Base-by-base conservation (phyloP, 306 rosid species). In the Oxytropis ochrocephala region DNA sequence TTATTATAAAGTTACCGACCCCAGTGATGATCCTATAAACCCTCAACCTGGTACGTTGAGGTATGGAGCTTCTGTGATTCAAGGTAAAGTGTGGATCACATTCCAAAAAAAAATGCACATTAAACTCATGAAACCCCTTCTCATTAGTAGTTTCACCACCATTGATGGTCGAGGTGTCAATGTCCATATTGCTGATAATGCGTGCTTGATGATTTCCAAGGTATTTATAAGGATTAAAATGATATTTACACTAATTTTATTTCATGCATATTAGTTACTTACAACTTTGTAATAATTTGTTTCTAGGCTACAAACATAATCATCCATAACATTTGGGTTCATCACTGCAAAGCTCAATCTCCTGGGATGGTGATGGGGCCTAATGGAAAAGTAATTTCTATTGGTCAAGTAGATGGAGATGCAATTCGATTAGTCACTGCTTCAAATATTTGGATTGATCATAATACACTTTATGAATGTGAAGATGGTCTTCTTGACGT, bases 391-490 rank as follows among this genome's bases (percentile, higher is more conserved):
- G 76, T 81, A 0, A 73, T 77, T 30, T 18, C 32, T 43, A 7
- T 81, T 6, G 79, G 85, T 1, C 74, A 56, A 1, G 79, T 81
- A 35, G 82, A 77, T 46, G 79, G 70, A 2, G 82, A 76, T 30
- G 81, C 76, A 32, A 72, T 81, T 6, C 73, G 79, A 68, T 19
- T 81, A 36, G 43, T 81, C 0, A 67, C 82, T 0, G 66, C 65
- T 52, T 76, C 76, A 49, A 81, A 77, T 3, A 50, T 81, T 39
- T 81, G 79, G 76, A 77, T 81, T 46, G 79, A 81, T n/a, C n/a
- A n/a, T n/a, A n/a, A n/a, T n/a, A n/a, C n/a, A n/a, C n/a, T n/a
- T n/a, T n/a, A n/a, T n/a, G n/a, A n/a, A n/a, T n/a, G n/a, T n/a
- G n/a, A n/a, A n/a, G n/a, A n/a, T n/a, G n/a, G n/a, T n/a, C n/a